These are phyloP conservation scores for Fusarium sp. DNA, from an alignment of 2,329 filamentous ascomycete species.

Conservation along the genomic window DNA sequence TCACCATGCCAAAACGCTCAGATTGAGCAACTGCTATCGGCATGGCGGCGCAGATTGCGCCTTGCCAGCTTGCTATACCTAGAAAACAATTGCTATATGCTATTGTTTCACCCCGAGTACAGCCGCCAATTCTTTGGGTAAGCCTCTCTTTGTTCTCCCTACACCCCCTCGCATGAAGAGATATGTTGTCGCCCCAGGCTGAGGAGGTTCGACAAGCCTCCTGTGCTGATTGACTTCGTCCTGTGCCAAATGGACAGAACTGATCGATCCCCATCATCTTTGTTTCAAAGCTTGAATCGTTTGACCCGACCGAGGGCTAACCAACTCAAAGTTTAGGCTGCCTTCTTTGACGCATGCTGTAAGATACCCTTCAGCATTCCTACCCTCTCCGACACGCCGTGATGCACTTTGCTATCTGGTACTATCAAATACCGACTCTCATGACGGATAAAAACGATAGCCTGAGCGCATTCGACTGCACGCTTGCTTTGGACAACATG, in stretches of 20 bases:
- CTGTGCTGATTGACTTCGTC: constrained; percentile 65
- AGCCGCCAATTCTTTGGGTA: constrained; percentile 35
- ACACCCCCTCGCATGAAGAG: constrained; percentile 56
- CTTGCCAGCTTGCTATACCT: constrained; percentile 22
- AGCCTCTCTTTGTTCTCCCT: constrained; percentile 16
- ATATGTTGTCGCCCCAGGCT: constrained; percentile 65
- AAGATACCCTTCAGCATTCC: constrained; percentile 24
- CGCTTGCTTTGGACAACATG: constrained; percentile 11
- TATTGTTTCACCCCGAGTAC: constrained; percentile 1
- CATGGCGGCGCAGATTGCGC: neutral
- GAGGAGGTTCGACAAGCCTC: constrained; percentile 63
- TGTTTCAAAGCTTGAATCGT: constrained; percentile 20
- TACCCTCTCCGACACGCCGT: constrained; percentile 44
- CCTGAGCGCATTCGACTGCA: constrained; percentile 46
- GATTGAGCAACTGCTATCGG: neutral
- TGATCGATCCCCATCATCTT: constrained; percentile 53
- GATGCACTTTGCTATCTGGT: constrained; percentile 58
- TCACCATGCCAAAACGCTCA: constrained; percentile 12
- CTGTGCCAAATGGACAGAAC: constrained; percentile 69
- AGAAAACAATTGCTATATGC: constrained; percentile 7
- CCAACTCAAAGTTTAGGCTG: constrained; percentile 33
- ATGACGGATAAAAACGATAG: constrained; percentile 56
- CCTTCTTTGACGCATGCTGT: constrained; percentile 12
- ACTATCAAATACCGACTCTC: constrained; percentile 62
- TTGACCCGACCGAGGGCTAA: constrained; percentile 38